Base-by-base conservation (phyloP, 305 asterid species). In the Fraxinus paxiana region DNA sequence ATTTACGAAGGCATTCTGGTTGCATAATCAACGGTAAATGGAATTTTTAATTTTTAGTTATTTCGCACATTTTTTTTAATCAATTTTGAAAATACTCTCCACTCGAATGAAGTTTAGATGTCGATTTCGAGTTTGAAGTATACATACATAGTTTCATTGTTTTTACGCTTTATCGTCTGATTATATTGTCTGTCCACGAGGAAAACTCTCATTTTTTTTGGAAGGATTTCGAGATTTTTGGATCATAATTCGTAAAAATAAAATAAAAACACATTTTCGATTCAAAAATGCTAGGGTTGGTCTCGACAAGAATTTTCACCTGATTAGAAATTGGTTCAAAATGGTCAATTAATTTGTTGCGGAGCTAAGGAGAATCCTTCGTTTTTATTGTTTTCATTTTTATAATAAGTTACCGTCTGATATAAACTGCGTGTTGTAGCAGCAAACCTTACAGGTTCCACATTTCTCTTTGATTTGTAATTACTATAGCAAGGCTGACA, bases 1-100 rank as follows among this genome's bases (percentile, higher is more conserved):
- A 71, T 13, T 73, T 51, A 54, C 75, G 41, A 6, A 33, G 76
- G n/a, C 46, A 69, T 82, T 80, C 79, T 69, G 63, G 69, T 54
- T 30, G 74, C 10, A 69, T 31, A 37, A 78, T 18, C 41, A 59
- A 33, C 83, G 77, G 76, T 20, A 26, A 82, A 71, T 77, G 13
- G 34, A 10, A 13, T 17, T 81, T 79, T 12, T 4, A 38, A 69
- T 17, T 71, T 41, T 38, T 22, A 75, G 80, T 79, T 28, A 30
- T 33, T 56, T 69, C 5, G 22, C 74, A 69, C 74, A 4, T 12
- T 28, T 28, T 15, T 10, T 28, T 22, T 28, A 7, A 20, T 65
- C 13, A 18, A 26, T 3, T 48, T 35, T n/a, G 37, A 31, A 69
- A 30, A 69, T 30, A 13, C 12, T 10, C 22, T 30, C 74, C 38